These are phyloP conservation scores for Penicillium sp. DNA, from an alignment of 2,329 filamentous ascomycete species.

Conservation along the genomic window DNA sequence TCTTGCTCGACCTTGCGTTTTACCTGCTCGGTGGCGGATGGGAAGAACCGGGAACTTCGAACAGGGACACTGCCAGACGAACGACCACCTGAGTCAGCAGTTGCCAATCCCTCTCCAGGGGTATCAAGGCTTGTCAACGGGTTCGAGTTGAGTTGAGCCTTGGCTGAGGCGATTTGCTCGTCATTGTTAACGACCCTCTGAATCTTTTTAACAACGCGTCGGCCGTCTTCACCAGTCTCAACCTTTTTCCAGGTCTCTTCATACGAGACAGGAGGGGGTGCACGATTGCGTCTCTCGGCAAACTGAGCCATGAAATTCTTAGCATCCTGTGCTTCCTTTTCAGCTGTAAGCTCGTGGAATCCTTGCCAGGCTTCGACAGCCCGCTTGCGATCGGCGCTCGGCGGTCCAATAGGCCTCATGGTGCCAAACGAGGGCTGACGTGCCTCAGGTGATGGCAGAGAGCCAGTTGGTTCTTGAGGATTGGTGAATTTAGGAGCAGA, in stretches of 20 bases:
- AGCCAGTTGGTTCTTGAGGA: constrained; percentile 35
- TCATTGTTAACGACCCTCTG: constrained; percentile 23
- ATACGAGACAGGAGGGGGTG: constrained; percentile 37
- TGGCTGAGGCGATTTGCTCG: background rate
- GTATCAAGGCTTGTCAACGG: constrained; percentile 38
- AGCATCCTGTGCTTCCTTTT: constrained; percentile 42
- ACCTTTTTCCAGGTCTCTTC: constrained; percentile 49
- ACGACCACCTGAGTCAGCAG: constrained; percentile 13
- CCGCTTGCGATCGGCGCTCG: constrained; percentile 34
- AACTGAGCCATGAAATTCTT: constrained; percentile 42
- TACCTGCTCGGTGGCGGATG: constrained; percentile 37
- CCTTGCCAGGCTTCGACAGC: constrained; percentile 43
- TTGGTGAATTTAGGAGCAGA: constrained; percentile 32
- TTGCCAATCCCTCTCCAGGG: background rate
- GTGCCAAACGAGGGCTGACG: constrained; percentile 38
- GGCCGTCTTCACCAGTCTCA: constrained; percentile 40
- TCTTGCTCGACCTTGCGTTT: constrained; percentile 35
- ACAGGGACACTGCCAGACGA: constrained; percentile 34
- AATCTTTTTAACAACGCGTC: constrained; percentile 39
- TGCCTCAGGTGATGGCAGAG: constrained; percentile 41
- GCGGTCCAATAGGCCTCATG: constrained; percentile 43
- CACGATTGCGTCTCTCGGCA: constrained; percentile 30
- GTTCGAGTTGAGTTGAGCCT: constrained; percentile 26
- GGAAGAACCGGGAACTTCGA: constrained; percentile 50
- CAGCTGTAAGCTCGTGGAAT: constrained; percentile 40